Evolutionary conservation across 1,139 yeast genomes (phyloP).

Genomic region (Yamadazyma friedrichii): DNA sequence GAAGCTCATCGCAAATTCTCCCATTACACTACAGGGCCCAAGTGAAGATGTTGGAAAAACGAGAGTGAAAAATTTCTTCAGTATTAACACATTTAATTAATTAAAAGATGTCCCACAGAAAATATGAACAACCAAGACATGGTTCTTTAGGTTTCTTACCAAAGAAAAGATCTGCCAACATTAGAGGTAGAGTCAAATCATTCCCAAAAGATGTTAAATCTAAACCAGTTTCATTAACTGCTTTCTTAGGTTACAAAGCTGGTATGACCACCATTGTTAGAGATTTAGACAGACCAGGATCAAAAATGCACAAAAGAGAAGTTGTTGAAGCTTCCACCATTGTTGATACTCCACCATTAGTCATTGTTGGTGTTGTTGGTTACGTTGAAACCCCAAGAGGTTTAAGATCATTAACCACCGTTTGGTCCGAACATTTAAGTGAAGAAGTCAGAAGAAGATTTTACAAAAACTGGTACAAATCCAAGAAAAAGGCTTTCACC

Average conservation of each 20-base stretch:
- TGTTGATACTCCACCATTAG: slow-evolving; percentile 98
- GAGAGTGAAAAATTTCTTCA: slow-evolving; percentile 8
- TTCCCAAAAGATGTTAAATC: slow-evolving; percentile 99
- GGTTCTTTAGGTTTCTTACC: slow-evolving; percentile 99
- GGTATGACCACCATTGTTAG: slow-evolving; percentile 99
- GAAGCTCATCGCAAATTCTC: neutral
- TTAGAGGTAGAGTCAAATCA: slow-evolving; percentile 98
- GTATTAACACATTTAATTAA: slow-evolving; percentile 4
- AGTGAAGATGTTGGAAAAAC: neutral
- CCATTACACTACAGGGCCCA: neutral
- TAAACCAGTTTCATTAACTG: slow-evolving; percentile 98
- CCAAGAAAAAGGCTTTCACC: slow-evolving; percentile 99
- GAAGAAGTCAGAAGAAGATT: slow-evolving; percentile 99
- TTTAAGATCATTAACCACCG: slow-evolving; percentile 98
- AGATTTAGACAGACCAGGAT: slow-evolving; percentile 99
- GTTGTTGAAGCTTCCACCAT: slow-evolving; percentile 99
- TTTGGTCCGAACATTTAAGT: slow-evolving; percentile 99
- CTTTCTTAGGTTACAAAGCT: slow-evolving; percentile 99
- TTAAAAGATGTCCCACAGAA: slow-evolving; percentile 92
- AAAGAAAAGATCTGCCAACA: slow-evolving; percentile 99
- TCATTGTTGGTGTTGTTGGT: slow-evolving; percentile 99
- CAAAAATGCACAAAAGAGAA: slow-evolving; percentile 99
- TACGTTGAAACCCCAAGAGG: slow-evolving; percentile 99
- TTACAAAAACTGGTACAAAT: slow-evolving; percentile 99
- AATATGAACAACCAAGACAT: slow-evolving; percentile 99